Conservation (phyloP, 768 basidiomycete genomes). For the Phylloporus arenicola region DNA sequence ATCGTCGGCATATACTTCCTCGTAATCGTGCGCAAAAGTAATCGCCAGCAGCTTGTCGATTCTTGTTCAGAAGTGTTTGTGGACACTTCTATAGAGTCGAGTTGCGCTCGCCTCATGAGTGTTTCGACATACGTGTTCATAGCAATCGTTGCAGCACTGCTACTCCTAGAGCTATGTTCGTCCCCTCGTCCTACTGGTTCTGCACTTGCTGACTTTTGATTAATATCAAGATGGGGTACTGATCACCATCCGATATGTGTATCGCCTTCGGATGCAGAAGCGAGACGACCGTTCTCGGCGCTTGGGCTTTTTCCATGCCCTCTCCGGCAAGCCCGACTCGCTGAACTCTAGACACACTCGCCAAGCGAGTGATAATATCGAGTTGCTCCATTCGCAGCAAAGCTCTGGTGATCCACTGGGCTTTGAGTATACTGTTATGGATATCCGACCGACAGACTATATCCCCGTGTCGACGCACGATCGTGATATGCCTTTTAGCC, state of each 20-base stretch:
- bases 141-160: slow-evolving; percentile 38
- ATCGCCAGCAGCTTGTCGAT: slow-evolving; percentile 36
- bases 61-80: slow-evolving; percentile 44
- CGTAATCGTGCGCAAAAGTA: slow-evolving; percentile 42
- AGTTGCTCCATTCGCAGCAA: slow-evolving; percentile 20
- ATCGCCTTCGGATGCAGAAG: slow-evolving; percentile 49
- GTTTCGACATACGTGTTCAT: slow-evolving; percentile 44
- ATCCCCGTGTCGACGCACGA: slow-evolving; percentile 15
- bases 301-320: slow-evolving; percentile 29
- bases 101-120: slow-evolving; percentile 41
- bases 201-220: slow-evolving; percentile 1
- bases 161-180: slow-evolving; percentile 57
- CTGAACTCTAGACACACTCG: slow-evolving; percentile 14
- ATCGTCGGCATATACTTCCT: slow-evolving; percentile 49
- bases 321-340: slow-evolving; percentile 13
- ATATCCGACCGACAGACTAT: slow-evolving; percentile 18
- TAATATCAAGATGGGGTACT: slow-evolving; percentile 45
- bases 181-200: slow-evolving; percentile 5
- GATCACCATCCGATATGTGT: slow-evolving; percentile 49
- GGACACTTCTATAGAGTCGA: slow-evolving; percentile 35
- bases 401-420: slow-evolving; percentile 8
- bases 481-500: slow-evolving; percentile 8
- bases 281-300: slow-evolving; percentile 33
- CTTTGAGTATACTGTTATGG: slow-evolving; percentile 17
- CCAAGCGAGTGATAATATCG: slow-evolving; percentile 25